Evolutionary conservation across 129 eudicot species (phyloP).

Genomic region (Saussurea involucrata): DNA sequence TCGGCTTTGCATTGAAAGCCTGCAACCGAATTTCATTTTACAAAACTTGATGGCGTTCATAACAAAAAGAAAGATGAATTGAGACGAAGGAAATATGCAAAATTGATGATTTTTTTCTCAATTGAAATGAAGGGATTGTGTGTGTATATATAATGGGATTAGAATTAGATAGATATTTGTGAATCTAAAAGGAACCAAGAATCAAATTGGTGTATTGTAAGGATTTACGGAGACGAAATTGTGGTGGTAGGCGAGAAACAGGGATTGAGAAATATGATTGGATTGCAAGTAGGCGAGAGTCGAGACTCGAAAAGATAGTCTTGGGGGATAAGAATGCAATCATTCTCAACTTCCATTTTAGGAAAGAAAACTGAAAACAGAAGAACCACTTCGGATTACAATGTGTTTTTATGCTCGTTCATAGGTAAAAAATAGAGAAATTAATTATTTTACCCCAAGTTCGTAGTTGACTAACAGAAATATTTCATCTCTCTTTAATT

Average conservation of each 20-base stretch:
- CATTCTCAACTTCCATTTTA: background rate
- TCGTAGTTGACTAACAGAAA: no score
- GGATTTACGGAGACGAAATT: conserved; percentile 24
- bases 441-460: no score
- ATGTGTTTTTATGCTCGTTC: no score
- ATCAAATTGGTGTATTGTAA: conserved; percentile 23
- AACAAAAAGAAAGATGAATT: background rate
- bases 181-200: conserved; percentile 16
- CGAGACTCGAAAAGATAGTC: background rate
- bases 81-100: background rate
- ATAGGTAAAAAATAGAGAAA: no score
- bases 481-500: no score
- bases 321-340: conserved; percentile 1
- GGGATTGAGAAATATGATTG: background rate
- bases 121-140: background rate
- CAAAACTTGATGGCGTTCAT: conserved; percentile 22
- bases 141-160: background rate
- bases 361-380: background rate
- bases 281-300: background rate
- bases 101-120: conserved; percentile 10
- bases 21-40: conserved; percentile 22
- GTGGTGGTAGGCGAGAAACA: conserved; percentile 8
- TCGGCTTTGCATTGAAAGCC: conserved; percentile 32
- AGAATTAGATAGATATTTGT: conserved; percentile 1
- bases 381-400: background rate